These are phyloP conservation scores for Cornus kousa DNA, from an alignment of 148 eudicot species.

Conservation along the genomic window DNA sequence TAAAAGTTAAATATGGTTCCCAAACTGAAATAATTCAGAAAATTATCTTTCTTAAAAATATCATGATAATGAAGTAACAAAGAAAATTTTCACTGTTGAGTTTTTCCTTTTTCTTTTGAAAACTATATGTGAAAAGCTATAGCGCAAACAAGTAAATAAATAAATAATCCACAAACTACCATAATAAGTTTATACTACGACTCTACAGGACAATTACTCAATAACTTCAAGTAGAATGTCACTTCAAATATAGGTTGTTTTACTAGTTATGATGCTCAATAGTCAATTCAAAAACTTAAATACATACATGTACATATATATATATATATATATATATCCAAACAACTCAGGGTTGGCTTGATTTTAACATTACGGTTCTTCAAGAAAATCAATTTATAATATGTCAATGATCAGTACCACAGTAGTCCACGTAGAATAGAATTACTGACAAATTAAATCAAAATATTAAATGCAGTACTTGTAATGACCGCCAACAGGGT, in stretches of 20 bases:
- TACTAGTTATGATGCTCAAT: neutral
- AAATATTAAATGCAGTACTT: constrained; percentile 37
- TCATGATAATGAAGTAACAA: neutral
- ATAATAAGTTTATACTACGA: neutral
- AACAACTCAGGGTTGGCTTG: neutral
- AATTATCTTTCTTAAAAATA: neutral
- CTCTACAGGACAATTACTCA: neutral
- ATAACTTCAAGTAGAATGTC: neutral
- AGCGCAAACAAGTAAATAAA: no score
- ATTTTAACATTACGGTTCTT: neutral
- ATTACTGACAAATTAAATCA: neutral
- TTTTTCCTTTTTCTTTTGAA: no score
- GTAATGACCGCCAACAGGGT: constrained; percentile 96
- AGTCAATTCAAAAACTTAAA: neutral
- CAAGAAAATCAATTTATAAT: neutral
- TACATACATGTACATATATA: neutral
- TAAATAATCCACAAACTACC: neutral
- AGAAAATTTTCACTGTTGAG: no score
- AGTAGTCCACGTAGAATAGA: neutral
- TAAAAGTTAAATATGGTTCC: neutral
- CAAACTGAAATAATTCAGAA: neutral
- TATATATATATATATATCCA: neutral
- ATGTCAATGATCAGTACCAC: neutral
- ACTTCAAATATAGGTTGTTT: neutral
- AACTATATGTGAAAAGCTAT: neutral